Percentiles rank a stretch among this genome's conserved stretches.
phyloP scores from a whole-genome alignment of 2,329 filamentous ascomycete species.

The Stachybotrys echinatus region DNA sequence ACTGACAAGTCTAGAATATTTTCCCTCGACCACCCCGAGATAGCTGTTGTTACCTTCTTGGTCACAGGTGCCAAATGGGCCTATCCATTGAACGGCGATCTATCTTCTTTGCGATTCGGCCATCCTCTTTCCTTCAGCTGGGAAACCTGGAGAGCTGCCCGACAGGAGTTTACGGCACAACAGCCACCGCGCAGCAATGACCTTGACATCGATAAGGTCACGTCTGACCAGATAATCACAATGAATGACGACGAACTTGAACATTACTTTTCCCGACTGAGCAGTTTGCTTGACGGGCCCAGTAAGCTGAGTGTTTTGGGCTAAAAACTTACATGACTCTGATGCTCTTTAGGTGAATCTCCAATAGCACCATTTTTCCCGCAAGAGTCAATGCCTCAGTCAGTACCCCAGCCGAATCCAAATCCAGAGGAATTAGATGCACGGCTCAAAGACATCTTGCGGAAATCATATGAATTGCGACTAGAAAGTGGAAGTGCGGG shows the following conservation, averaged over 20 bases:
- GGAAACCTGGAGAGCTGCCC: constrained; percentile 58
- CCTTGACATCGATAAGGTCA: constrained; percentile 44
- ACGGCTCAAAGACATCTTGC: not conserved
- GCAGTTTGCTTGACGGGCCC: constrained; percentile 23
- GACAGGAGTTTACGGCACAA: constrained; percentile 21
- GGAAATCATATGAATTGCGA: not conserved
- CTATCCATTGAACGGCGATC: constrained; percentile 65
- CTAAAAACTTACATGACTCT: not conserved
- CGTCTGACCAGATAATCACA: constrained; percentile 55
- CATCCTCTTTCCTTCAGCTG: constrained; percentile 54
- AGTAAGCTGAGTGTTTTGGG: constrained; percentile 16
- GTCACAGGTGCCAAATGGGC: constrained; percentile 74
- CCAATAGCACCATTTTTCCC: constrained; percentile 29
- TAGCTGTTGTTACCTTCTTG: constrained; percentile 64
- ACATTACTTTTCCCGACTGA: constrained; percentile 51
- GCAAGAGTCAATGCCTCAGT: constrained; percentile 12
- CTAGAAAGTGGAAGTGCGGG: too few species aligned
- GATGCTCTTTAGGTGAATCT: constrained; percentile 17
- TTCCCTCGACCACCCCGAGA: constrained; percentile 64
- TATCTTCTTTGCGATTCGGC: constrained; percentile 17
- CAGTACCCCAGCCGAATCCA: not conserved
- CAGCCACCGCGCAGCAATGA: constrained; percentile 7
- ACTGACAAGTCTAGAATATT: constrained; percentile 37
- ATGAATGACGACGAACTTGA: constrained; percentile 60
- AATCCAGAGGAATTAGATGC: not conserved